Evolutionary conservation across 352 stramenopile genomes (phyloP).

Genomic region (Globisporangium camurandrum): DNA sequence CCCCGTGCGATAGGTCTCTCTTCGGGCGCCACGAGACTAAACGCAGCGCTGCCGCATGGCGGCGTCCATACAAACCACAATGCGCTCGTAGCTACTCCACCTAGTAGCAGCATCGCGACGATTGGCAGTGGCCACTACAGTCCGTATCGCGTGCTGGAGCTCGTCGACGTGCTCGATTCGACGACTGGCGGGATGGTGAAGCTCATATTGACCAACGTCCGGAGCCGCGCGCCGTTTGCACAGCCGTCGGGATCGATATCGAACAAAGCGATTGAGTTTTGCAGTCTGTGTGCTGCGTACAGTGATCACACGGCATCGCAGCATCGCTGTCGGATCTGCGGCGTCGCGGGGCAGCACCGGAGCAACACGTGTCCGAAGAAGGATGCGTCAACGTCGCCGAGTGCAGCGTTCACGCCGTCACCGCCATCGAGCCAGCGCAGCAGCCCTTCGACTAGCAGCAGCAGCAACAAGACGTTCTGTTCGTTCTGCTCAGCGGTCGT

Average conservation of each 20-base stretch:
- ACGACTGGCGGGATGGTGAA: slow-evolving; percentile 73
- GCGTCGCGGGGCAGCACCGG: slow-evolving; percentile 43
- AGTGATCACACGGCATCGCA: slow-evolving; percentile 54
- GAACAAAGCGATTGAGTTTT: slow-evolving; percentile 51
- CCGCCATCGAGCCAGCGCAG: too few species aligned
- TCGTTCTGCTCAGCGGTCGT: slow-evolving; percentile 48
- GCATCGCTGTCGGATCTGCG: slow-evolving; percentile 60
- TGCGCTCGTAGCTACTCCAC: not conserved
- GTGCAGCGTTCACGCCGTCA: slow-evolving; percentile 8
- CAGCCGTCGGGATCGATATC: slow-evolving; percentile 16
- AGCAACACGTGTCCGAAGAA: slow-evolving; percentile 40
- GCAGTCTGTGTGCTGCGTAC: slow-evolving; percentile 61
- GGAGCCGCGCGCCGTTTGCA: slow-evolving; percentile 35
- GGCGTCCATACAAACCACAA: too few species aligned
- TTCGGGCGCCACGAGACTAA: not conserved
- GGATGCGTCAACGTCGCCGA: slow-evolving; percentile 15
- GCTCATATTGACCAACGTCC: slow-evolving; percentile 61
- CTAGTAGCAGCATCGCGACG: not conserved
- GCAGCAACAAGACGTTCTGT: slow-evolving; percentile 36
- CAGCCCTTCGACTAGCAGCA: slow-evolving; percentile 5
- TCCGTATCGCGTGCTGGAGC: slow-evolving; percentile 59
- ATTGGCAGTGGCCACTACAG: slow-evolving; percentile 22
- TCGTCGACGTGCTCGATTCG: slow-evolving; percentile 71
- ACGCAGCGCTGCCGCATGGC: too few species aligned
- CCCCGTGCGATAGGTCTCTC: slow-evolving; percentile 1